phyloP scores from a whole-genome alignment of 2,329 filamentous ascomycete genomes.

The Phaeoacremonium minimum region DNA sequence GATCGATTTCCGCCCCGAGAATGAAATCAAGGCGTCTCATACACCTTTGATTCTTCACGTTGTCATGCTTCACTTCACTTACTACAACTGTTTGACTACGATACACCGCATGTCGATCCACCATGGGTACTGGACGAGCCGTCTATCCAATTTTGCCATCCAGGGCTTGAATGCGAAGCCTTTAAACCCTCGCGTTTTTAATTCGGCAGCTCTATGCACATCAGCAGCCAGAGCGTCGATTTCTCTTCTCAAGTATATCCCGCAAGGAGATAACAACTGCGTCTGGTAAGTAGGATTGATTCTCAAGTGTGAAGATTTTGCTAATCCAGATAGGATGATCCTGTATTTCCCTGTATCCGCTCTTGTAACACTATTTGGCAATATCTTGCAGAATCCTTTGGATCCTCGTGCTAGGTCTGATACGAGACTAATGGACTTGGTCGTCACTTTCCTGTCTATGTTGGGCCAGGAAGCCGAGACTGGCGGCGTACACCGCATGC shows the following conservation, averaged over 20 bases:
- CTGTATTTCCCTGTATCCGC: slow-evolving; percentile 96
- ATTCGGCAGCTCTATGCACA: slow-evolving; percentile 87
- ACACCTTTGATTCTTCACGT: slow-evolving; percentile 92
- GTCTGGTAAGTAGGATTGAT: slow-evolving; percentile 69
- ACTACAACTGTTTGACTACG: slow-evolving; percentile 96
- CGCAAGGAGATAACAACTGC: slow-evolving; percentile 89
- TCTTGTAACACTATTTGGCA: slow-evolving; percentile 90
- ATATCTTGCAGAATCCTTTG: slow-evolving; percentile 91
- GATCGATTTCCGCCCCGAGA: slow-evolving; percentile 92
- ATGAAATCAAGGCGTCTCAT: slow-evolving; percentile 90
- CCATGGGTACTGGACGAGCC: slow-evolving; percentile 96
- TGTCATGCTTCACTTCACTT: slow-evolving; percentile 90
- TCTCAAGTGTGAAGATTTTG: background rate
- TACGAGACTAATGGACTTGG: slow-evolving; percentile 83
- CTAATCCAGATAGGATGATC: slow-evolving; percentile 61
- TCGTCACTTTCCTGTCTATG: slow-evolving; percentile 87
- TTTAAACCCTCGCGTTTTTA: slow-evolving; percentile 90
- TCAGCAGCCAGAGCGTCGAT: slow-evolving; percentile 91
- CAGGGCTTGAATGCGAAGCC: slow-evolving; percentile 88
- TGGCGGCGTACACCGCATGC: slow-evolving; percentile 88
- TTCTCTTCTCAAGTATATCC: slow-evolving; percentile 90
- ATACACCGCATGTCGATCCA: slow-evolving; percentile 99
- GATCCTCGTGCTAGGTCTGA: slow-evolving; percentile 86
- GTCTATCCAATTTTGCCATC: slow-evolving; percentile 90
- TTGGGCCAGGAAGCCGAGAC: slow-evolving; percentile 87